Evolutionary conservation across 2,329 filamentous ascomycete genomes (phyloP).

Genomic region (Mycogone perniciosa): DNA sequence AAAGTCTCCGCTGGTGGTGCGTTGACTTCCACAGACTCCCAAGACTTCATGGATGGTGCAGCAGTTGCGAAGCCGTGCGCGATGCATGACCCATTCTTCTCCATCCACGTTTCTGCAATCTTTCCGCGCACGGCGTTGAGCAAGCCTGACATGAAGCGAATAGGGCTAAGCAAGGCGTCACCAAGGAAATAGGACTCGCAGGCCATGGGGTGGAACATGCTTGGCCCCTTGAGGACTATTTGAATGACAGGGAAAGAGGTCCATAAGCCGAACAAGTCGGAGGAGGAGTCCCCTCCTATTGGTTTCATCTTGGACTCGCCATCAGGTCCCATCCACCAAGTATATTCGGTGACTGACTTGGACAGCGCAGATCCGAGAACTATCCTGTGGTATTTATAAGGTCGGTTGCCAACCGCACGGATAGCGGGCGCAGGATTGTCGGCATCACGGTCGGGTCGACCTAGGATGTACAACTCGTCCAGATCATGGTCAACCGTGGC

Average conservation of each 20-base stretch:
- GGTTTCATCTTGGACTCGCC: background rate
- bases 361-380: background rate
- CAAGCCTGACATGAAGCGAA: background rate
- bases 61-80: background rate
- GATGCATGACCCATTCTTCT: background rate
- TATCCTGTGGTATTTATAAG: background rate
- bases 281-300: background rate
- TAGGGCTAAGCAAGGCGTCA: background rate
- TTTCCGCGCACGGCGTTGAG: background rate
- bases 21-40: background rate
- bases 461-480: slow-evolving; percentile 1
- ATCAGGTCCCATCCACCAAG: background rate
- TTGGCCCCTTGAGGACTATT: background rate
- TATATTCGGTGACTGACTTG: background rate
- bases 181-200: background rate
- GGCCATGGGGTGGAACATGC: background rate
- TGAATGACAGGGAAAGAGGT: slow-evolving; percentile 4
- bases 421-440: background rate
- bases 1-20: background rate
- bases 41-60: background rate
- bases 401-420: background rate
- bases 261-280: background rate
- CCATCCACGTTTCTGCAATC: background rate
- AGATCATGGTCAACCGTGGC: background rate
- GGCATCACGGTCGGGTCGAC: background rate